Conservation (phyloP, 2,329 filamentous ascomycete genomes). For the Fusarium cicatricum region DNA sequence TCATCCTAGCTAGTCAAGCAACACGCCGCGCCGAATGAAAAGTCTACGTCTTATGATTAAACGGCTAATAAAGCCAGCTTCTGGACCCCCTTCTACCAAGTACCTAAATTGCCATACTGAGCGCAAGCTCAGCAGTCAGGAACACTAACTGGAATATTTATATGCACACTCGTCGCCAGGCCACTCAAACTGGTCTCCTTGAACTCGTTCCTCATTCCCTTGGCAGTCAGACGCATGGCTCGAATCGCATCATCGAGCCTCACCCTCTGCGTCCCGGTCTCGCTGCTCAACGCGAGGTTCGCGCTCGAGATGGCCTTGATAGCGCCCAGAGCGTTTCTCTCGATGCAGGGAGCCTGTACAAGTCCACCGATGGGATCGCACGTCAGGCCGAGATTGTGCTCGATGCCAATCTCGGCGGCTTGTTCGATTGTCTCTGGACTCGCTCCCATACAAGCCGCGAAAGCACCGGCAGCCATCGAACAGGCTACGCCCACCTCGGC, state of each 20-base stretch:
- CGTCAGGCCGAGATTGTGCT: constrained; percentile 60
- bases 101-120: too few relatives aligned
- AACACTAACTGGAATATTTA: constrained; percentile 60
- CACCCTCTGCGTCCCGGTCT: constrained; percentile 57
- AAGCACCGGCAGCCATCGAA: constrained; percentile 60
- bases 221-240: constrained; percentile 59
- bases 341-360: constrained; percentile 61
- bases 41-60: too few relatives aligned
- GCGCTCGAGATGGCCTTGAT: constrained; percentile 61
- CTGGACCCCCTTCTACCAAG: too few relatives aligned
- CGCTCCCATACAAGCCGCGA: constrained; percentile 61
- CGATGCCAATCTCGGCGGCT: constrained; percentile 61
- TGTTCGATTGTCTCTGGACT: constrained; percentile 59
- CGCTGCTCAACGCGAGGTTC: constrained; percentile 57
- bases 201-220: constrained; percentile 62
- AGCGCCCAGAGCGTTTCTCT: constrained; percentile 59
- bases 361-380: constrained; percentile 61
- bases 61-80: too few relatives aligned
- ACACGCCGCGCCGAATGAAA: too few relatives aligned
- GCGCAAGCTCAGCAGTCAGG: constrained; percentile 53
- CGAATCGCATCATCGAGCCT: constrained; percentile 59
- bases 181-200: constrained; percentile 62
- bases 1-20: too few relatives aligned
- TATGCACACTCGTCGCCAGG: constrained; percentile 58
- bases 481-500: constrained; percentile 62